Conservation (phyloP, 2,329 filamentous ascomycete species). For the Colletotrichum sublineola region DNA sequence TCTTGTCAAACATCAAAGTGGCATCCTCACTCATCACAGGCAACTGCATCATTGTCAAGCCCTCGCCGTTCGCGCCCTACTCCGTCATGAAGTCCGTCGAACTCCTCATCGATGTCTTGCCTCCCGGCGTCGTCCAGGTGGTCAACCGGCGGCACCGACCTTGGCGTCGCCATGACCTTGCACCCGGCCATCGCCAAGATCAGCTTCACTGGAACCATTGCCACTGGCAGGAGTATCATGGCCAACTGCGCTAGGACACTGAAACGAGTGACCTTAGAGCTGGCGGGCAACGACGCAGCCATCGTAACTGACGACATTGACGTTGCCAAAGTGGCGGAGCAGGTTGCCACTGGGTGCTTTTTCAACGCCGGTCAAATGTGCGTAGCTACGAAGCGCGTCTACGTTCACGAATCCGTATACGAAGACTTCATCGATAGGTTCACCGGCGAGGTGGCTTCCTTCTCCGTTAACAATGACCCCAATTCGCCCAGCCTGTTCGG, state of each 20-base stretch:
- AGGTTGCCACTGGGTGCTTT: conserved; percentile 62
- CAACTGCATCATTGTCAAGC: conserved; percentile 63
- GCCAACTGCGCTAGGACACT: conserved; percentile 63
- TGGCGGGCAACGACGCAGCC: conserved; percentile 69
- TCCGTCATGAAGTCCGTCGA: conserved; percentile 65
- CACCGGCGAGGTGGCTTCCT: conserved; percentile 38
- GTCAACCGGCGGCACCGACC: conserved; percentile 66
- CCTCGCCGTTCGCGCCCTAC: conserved; percentile 70
- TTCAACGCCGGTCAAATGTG: conserved; percentile 69
- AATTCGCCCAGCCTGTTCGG: conserved; percentile 55
- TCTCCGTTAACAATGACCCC: conserved; percentile 9
- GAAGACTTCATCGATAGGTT: conserved; percentile 63
- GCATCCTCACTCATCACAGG: conserved; percentile 63
- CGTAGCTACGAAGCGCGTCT: conserved; percentile 70
- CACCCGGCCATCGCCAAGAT: conserved; percentile 69
- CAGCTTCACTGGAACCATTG: conserved; percentile 69
- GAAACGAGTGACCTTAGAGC: conserved; percentile 67
- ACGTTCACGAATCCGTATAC: conserved; percentile 72
- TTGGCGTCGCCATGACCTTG: conserved; percentile 67
- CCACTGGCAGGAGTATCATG: conserved; percentile 64
- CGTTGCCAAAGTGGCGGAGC: conserved; percentile 56
- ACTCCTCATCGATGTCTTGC: conserved; percentile 62
- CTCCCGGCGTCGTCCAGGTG: conserved; percentile 68
- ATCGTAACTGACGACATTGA: conserved; percentile 68
- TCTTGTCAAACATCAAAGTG: conserved; percentile 64